Evolutionary conservation across 768 basidiomycete species (phyloP), one percentile per base, ranked within the genome.

Genomic region (Leccinum ochraceum): DNA sequence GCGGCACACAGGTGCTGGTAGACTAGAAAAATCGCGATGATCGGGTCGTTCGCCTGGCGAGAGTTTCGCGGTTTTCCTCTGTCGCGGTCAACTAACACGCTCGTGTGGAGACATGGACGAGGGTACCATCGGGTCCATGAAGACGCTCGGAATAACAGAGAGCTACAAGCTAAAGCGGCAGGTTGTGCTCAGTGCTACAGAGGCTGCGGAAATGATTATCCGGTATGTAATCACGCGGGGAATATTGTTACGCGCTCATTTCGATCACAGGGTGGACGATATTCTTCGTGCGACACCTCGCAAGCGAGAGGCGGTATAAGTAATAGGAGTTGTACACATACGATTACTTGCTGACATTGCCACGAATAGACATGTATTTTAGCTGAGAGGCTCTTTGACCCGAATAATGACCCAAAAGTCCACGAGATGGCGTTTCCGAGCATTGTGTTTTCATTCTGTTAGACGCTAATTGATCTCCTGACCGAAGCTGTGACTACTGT

Each of bases 131-230:
- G 94, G 84, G 0, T 95, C 93, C 7, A 98, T 99, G 97, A 81
- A 76, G 66, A 76, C 86, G 53, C 79, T 96, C 11, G 97, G 97
- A 34, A 78, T 99, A 39, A 98, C 95, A 0, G 96, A 99, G 79
- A 95, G 92, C 67, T 99, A 94, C 78, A 98, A 98, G 80, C 81
- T 99, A 64, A 99, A 99, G 79, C 81, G 89, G 44, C 95, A 98
- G 75, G 95, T 98, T 1, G 89, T 99, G 4, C 77, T 92, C 52
- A 96, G 94, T 69, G 95, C 97, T 1, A 93, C 88, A 59, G 97
- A 99, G 73, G 97, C 95, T 17, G 90, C 94, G 2, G 97, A 98
- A 80, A 98, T 98, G 96, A 98, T 99, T 66, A 84, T 99, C 64
- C 85, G 96, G 90, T 91, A 76, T 28, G 85, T 74, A 17, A 9